phyloP scores from a whole-genome alignment of 371 early-diverging fungal species.

The Rhizopus sp. region DNA sequence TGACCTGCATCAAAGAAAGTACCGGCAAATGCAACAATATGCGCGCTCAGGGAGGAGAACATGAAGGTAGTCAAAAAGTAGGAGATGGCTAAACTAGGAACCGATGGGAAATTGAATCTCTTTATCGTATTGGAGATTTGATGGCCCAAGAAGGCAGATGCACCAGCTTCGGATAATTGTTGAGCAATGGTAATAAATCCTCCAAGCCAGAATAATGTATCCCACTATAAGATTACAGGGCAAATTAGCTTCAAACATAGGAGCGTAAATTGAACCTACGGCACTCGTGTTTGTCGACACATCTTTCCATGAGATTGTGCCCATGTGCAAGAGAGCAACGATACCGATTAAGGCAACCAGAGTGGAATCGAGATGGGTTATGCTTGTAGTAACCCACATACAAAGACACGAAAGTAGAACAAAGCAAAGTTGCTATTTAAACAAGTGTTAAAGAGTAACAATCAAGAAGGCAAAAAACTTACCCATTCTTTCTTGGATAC shows the following conservation, averaged over 20 bases:
- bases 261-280: conserved; percentile 48
- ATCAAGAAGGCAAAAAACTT: not conserved
- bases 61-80: conserved; percentile 75
- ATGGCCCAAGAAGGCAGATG: conserved; percentile 65
- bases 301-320: conserved; percentile 72
- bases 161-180: conserved; percentile 68
- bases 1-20: conserved; percentile 78
- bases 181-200: conserved; percentile 78
- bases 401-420: conserved; percentile 59
- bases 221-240: conserved; percentile 56
- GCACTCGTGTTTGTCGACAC: conserved; percentile 68
- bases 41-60: conserved; percentile 71
- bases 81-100: conserved; percentile 52
- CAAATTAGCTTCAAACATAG: conserved; percentile 56
- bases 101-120: conserved; percentile 35
- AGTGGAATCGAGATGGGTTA: conserved; percentile 65
- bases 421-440: conserved; percentile 52
- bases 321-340: conserved; percentile 51
- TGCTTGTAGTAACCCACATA: conserved; percentile 68
- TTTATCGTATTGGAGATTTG: conserved; percentile 46
- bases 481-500: conserved; percentile 30
- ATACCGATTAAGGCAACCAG: conserved; percentile 72
- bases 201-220: conserved; percentile 80
- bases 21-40: conserved; percentile 70
- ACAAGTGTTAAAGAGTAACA: not conserved